These are phyloP conservation scores for Fusarium papillatum DNA, from an alignment of 2,329 filamentous ascomycete genomes.

Conservation along the genomic window DNA sequence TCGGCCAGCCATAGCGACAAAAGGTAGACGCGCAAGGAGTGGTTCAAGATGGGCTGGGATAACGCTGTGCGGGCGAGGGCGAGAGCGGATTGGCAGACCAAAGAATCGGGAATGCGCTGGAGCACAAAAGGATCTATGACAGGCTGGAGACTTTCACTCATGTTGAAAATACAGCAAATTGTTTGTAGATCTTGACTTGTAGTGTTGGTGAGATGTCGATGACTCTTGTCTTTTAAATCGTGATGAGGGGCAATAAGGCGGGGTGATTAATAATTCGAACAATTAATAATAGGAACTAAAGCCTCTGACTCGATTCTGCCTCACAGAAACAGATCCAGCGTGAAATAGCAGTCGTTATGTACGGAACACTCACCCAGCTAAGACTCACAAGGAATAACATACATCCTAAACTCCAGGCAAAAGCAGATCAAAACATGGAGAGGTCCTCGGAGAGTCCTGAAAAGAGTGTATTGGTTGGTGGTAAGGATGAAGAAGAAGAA, in stretches of 20 bases:
- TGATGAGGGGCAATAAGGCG: not conserved
- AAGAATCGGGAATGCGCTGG: constrained; percentile 21
- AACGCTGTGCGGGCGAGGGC: constrained; percentile 30
- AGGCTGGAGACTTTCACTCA: not conserved
- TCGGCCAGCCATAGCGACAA: constrained; percentile 40
- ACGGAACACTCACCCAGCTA: not conserved
- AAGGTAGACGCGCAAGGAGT: constrained; percentile 47
- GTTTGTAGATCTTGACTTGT: not conserved
- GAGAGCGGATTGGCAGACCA: constrained; percentile 34
- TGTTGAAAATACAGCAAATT: not conserved
- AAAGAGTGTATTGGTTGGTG: no score
- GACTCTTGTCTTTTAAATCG: not conserved
- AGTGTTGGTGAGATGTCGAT: not conserved
- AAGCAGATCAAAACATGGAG: no score
- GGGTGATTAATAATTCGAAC: not conserved
- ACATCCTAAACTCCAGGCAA: not conserved
- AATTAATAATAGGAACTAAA: not conserved
- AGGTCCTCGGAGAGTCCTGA: no score
- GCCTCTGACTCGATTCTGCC: not conserved
- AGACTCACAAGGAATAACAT: not conserved
- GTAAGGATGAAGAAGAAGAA: no score
- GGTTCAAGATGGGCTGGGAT: constrained; percentile 47
- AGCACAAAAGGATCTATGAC: not conserved
- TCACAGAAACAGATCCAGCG: not conserved
- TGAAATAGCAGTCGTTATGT: not conserved